Conservation (phyloP, 352 stramenopile genomes). For the Peronospora tabacina region DNA sequence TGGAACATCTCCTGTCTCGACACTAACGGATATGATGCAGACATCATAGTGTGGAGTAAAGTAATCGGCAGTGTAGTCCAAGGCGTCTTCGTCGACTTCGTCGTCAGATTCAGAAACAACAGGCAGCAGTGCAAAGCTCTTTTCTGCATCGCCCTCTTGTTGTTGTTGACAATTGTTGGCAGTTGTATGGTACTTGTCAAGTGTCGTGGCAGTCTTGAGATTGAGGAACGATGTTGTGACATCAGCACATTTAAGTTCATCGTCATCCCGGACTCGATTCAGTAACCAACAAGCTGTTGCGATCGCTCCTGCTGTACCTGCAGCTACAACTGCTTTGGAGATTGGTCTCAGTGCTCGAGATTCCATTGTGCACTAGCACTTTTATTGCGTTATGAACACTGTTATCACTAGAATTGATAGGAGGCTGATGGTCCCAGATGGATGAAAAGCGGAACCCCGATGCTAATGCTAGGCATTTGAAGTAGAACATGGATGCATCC, state of each 20-base stretch:
- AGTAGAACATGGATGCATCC: conserved; percentile 2
- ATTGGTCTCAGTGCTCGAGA: conserved; percentile 16
- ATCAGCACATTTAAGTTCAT: neutral
- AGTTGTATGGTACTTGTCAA: conserved; percentile 3
- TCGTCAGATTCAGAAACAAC: conserved; percentile 23
- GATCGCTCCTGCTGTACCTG: conserved; percentile 21
- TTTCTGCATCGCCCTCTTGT: neutral
- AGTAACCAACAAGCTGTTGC: conserved; percentile 20
- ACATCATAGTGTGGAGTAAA: conserved; percentile 24
- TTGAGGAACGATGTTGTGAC: too few relatives aligned
- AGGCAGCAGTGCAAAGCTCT: conserved; percentile 16
- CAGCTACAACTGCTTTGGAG: conserved; percentile 13
- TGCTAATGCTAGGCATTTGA: conserved; percentile 10
- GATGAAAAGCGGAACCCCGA: conserved; percentile 2
- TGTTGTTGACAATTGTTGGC: neutral
- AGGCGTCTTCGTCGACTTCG: conserved; percentile 10
- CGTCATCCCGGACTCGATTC: conserved; percentile 12
- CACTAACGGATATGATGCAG: conserved; percentile 23
- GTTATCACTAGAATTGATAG: conserved; percentile 1
- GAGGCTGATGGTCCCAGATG: conserved; percentile 9
- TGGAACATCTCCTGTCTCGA: conserved; percentile 18
- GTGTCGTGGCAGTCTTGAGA: conserved; percentile 6
- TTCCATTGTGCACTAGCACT: conserved; percentile 14
- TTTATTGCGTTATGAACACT: conserved; percentile 16
- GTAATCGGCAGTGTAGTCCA: conserved; percentile 22